These are phyloP conservation scores for Mitragyna speciosa DNA, from an alignment of 257 asterid species.

Conservation along the genomic window DNA sequence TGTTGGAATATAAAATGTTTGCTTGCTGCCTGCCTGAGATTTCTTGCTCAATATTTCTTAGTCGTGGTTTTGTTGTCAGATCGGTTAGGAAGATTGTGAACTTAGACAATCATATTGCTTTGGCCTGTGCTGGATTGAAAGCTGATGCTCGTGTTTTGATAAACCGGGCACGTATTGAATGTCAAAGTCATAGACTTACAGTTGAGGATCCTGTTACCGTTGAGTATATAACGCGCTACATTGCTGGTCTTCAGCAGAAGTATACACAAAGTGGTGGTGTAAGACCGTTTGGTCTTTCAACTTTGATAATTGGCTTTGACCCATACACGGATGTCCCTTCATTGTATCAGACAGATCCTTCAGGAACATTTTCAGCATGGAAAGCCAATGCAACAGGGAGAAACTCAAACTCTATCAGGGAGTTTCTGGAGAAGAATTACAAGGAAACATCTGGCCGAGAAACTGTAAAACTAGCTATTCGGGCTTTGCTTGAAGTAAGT, in stretches of 20 bases:
- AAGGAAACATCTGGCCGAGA: constrained; percentile 96
- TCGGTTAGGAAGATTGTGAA: constrained; percentile 95
- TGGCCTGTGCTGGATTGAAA: constrained; percentile 97
- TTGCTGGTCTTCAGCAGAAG: constrained; percentile 99
- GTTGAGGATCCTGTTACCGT: constrained; percentile 97
- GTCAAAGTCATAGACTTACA: constrained; percentile 84
- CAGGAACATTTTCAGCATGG: constrained; percentile 99
- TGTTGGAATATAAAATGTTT: neutral
- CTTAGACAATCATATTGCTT: constrained; percentile 88
- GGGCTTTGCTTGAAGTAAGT: constrained; percentile 94
- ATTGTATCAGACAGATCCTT: constrained; percentile 96
- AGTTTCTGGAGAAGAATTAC: constrained; percentile 96
- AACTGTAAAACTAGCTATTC: constrained; percentile 90
- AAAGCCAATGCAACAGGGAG: constrained; percentile 98
- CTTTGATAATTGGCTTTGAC: constrained; percentile 95
- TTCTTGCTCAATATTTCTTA: constrained; percentile 13
- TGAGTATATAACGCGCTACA: constrained; percentile 93
- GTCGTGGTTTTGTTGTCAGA: constrained; percentile 45
- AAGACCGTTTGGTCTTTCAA: constrained; percentile 96
- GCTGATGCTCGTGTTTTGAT: constrained; percentile 98
- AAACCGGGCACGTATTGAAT: constrained; percentile 88
- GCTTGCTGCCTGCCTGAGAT: neutral
- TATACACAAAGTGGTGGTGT: constrained; percentile 99
- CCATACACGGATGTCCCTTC: constrained; percentile 88
- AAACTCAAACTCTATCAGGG: constrained; percentile 87